phyloP scores from a whole-genome alignment of 495 filamentous ascomycete species.

The Daldinia loculata region DNA sequence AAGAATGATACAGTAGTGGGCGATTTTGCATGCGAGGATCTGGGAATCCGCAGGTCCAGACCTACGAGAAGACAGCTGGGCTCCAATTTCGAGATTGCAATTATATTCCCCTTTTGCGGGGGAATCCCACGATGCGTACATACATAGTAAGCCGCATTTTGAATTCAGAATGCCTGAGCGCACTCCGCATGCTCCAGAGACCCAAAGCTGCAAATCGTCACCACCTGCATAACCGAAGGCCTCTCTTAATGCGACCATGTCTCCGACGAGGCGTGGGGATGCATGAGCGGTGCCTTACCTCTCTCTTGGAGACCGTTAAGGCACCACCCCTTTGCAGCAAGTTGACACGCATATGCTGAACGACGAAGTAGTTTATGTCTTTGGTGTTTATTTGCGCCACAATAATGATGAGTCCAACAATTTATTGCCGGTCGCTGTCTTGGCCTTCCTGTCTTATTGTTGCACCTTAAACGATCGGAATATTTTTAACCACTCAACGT shows the following conservation, averaged over 20 bases:
- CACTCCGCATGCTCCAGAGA: slow-evolving; percentile 41
- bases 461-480: slow-evolving; percentile 49
- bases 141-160: slow-evolving; percentile 37
- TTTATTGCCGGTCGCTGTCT: slow-evolving; percentile 45
- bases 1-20: slow-evolving; percentile 41
- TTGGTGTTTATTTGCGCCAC: slow-evolving; percentile 33
- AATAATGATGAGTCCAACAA: slow-evolving; percentile 37
- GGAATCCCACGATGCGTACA: slow-evolving; percentile 36
- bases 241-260: slow-evolving; percentile 52
- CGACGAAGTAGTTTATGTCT: not conserved
- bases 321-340: slow-evolving; percentile 16
- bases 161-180: slow-evolving; percentile 38
- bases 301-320: slow-evolving; percentile 32
- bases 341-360: slow-evolving; percentile 8
- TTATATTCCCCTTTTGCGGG: slow-evolving; percentile 37
- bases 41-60: slow-evolving; percentile 35
- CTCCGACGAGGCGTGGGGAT: slow-evolving; percentile 49
- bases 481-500: slow-evolving; percentile 47
- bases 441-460: slow-evolving; percentile 40
- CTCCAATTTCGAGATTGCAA: slow-evolving; percentile 34
- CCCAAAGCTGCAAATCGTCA: slow-evolving; percentile 40
- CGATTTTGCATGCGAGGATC: slow-evolving; percentile 38
- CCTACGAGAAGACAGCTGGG: slow-evolving; percentile 22
- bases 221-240: slow-evolving; percentile 53
- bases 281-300: slow-evolving; percentile 42